Conservation (phyloP, 805 yeast species). For the Debaryomyces hansenii region DNA sequence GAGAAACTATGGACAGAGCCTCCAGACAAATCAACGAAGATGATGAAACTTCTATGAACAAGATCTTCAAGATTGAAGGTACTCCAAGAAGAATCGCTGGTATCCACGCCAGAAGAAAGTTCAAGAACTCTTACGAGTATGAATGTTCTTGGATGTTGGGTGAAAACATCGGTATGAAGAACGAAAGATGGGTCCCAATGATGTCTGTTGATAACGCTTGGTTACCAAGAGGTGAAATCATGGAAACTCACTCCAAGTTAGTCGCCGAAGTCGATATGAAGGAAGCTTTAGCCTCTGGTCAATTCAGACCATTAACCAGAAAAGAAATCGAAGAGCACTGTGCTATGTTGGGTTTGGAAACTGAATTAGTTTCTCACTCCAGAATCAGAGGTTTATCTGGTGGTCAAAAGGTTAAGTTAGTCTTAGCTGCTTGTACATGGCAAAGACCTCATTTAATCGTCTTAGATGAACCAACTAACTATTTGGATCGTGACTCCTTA, state of each 20-base stretch:
- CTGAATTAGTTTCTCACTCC: constrained; percentile 99
- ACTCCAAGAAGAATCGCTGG: constrained; percentile 96
- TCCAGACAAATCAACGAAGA: constrained; percentile 96
- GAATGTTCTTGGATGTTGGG: constrained; percentile 97
- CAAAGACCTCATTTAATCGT: constrained; percentile 99
- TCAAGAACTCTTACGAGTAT: constrained; percentile 99
- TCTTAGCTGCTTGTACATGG: constrained; percentile 99
- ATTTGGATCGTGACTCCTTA: constrained; percentile 98
- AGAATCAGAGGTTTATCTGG: constrained; percentile 99
- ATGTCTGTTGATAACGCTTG: constrained; percentile 99
- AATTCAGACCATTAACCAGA: constrained; percentile 99
- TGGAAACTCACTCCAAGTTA: constrained; percentile 93
- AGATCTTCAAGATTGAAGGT: constrained; percentile 98
- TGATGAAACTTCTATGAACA: constrained; percentile 98
- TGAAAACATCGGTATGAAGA: constrained; percentile 98
- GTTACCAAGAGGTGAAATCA: constrained; percentile 95
- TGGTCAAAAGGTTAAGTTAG: constrained; percentile 99
- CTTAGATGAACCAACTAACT: constrained; percentile 99
- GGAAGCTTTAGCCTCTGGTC: constrained; percentile 99
- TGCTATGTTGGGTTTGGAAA: constrained; percentile 96
- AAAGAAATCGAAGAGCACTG: constrained; percentile 99
- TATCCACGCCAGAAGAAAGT: constrained; percentile 96
- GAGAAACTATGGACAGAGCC: constrained; percentile 99
- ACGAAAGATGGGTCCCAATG: constrained; percentile 99
- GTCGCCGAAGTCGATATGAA: constrained; percentile 99